Evolutionary conservation across 176 grass and related monocot species (phyloP).

Genomic region (Triticum turgidum): DNA sequence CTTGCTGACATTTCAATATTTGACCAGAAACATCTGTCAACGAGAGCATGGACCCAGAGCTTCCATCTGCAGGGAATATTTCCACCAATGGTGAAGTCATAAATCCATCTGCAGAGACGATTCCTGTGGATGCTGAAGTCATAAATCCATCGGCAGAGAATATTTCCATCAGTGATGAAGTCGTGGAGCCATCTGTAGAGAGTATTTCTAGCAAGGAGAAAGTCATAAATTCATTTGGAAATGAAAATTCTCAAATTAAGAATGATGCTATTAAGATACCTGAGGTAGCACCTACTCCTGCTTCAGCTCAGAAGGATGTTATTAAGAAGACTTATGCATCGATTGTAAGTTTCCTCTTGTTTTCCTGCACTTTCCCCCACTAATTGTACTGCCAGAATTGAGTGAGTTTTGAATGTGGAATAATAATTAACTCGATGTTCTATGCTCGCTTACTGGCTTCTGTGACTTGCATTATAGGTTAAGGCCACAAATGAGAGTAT

Average conservation of each 20-base stretch:
- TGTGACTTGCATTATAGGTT: slow-evolving; percentile 25
- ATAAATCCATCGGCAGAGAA: slow-evolving; percentile 8
- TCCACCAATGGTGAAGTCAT: not conserved
- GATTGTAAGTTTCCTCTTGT: slow-evolving; percentile 54
- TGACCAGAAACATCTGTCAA: slow-evolving; percentile 18
- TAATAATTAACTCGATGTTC: not conserved
- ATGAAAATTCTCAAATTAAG: slow-evolving; percentile 8
- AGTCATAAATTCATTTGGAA: slow-evolving; percentile 4
- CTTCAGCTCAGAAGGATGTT: slow-evolving; percentile 46
- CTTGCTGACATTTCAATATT: slow-evolving; percentile 27
- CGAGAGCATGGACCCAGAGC: not conserved
- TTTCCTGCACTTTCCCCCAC: not conserved
- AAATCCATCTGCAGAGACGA: slow-evolving; percentile 11
- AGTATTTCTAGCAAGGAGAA: slow-evolving; percentile 6
- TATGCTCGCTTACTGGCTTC: not conserved
- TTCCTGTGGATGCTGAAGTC: not conserved
- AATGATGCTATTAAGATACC: not conserved
- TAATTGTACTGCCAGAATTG: not conserved
- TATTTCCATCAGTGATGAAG: not conserved
- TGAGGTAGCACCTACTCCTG: slow-evolving; percentile 15
- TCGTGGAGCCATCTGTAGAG: not conserved
- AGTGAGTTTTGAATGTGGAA: not conserved
- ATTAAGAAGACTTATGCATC: slow-evolving; percentile 80
- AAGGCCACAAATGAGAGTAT: slow-evolving; percentile 51
- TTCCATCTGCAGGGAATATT: slow-evolving; percentile 12